Conservation (phyloP, 2,329 filamentous ascomycete genomes). For the Harringtonia aguacate region DNA sequence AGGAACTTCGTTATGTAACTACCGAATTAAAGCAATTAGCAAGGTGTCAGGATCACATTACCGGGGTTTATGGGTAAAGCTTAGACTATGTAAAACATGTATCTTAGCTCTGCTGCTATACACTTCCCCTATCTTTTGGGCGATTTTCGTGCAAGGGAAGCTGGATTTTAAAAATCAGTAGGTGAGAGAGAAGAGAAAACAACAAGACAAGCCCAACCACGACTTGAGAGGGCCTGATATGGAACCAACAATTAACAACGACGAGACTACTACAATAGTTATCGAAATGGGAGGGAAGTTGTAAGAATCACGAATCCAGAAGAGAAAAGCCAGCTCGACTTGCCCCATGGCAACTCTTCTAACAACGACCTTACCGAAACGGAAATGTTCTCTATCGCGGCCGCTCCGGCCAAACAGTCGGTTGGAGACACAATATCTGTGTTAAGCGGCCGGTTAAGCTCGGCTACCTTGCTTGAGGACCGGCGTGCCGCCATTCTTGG, state of each 20-base stretch:
- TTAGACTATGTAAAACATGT: not conserved
- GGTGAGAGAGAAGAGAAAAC: too few relatives aligned
- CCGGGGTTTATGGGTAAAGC: not conserved
- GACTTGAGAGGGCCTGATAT: too few relatives aligned
- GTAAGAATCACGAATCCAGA: not conserved
- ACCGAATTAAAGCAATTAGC: too few relatives aligned
- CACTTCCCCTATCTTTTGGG: too few relatives aligned
- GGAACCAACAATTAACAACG: too few relatives aligned
- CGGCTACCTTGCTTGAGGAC: conserved; percentile 87
- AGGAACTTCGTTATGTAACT: too few relatives aligned
- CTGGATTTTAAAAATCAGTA: too few relatives aligned
- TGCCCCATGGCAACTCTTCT: not conserved
- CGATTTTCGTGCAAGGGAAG: too few relatives aligned
- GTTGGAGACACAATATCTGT: conserved; percentile 90
- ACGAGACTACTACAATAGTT: too few relatives aligned
- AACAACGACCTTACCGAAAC: not conserved
- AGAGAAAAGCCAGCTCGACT: not conserved
- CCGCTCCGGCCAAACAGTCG: conserved; percentile 87
- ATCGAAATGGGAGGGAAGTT: too few relatives aligned
- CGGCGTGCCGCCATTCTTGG: conserved; percentile 87
- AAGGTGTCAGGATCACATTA: not conserved
- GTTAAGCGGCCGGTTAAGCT: conserved; percentile 75
- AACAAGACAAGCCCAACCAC: too few relatives aligned
- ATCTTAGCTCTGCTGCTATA: not conserved
- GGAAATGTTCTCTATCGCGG: conserved; percentile 50